These are phyloP conservation scores for Heliamphora exappendiculata DNA, from an alignment of 148 eudicot species.

Conservation along the genomic window DNA sequence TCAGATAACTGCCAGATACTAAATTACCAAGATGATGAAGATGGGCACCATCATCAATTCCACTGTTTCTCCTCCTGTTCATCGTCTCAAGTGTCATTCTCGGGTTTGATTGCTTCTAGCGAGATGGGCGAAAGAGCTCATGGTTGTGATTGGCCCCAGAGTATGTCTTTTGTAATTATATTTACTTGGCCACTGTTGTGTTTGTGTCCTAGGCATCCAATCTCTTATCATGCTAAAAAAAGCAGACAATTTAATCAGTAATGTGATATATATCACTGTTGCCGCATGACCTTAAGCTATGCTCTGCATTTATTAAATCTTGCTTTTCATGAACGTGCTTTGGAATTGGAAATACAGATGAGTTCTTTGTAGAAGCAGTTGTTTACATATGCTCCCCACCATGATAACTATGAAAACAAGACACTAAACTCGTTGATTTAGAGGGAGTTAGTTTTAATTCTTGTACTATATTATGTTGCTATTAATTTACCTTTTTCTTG, in stretches of 20 bases:
- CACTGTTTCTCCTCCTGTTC: conserved; percentile 30
- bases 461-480: too few relatives aligned
- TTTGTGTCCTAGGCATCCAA: background rate
- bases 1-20: conserved; percentile 12
- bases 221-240: background rate
- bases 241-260: background rate
- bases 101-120: conserved; percentile 15
- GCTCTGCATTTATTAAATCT: too few relatives aligned
- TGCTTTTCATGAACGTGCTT: too few relatives aligned
- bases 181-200: background rate
- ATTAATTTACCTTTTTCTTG: background rate
- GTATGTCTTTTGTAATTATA: conserved; percentile 12
- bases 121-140: conserved; percentile 7
- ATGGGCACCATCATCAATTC: conserved; percentile 17
- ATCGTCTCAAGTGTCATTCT: conserved; percentile 34
- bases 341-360: too few relatives aligned
- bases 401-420: too few relatives aligned
- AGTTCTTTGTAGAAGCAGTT: too few relatives aligned
- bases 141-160: conserved; percentile 23
- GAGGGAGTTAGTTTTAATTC: too few relatives aligned
- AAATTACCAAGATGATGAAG: conserved; percentile 25
- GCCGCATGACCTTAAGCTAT: background rate
- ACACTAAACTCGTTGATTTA: too few relatives aligned
- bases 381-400: too few relatives aligned
- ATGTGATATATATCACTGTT: background rate